These are phyloP conservation scores for Prunus armeniaca DNA, from an alignment of 306 rosid species.

Conservation along the genomic window DNA sequence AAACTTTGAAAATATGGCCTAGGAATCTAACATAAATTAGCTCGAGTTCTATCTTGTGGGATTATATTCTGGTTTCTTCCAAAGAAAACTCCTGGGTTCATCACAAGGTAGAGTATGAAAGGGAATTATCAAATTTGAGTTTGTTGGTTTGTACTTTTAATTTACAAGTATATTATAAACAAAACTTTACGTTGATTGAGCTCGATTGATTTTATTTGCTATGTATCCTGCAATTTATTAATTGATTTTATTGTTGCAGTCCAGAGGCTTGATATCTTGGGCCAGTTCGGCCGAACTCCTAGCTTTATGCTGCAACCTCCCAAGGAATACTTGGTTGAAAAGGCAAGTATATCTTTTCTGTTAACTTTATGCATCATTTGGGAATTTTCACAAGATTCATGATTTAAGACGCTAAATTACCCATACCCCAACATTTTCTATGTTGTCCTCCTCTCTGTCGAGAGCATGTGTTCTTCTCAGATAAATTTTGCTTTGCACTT, in stretches of 20 bases:
- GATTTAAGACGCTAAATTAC: neutral
- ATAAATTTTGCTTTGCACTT: neutral
- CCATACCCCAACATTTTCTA: neutral
- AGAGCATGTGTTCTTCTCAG: neutral
- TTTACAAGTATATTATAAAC: too few relatives aligned
- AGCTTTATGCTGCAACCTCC: conserved; percentile 57
- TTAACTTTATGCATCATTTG: neutral
- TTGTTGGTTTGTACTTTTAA: neutral
- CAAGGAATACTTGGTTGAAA: conserved; percentile 73
- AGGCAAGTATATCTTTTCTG: conserved; percentile 30
- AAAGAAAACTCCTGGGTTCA: neutral
- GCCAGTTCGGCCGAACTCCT: conserved; percentile 43
- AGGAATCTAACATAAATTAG: neutral
- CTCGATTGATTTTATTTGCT: neutral
- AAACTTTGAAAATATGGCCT: neutral
- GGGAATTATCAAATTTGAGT: conserved; percentile 8
- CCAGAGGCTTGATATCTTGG: conserved; percentile 38
- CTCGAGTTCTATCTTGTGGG: neutral
- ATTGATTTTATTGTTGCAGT: conserved; percentile 33
- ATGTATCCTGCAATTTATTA: neutral
- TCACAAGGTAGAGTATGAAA: neutral
- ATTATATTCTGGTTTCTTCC: neutral
- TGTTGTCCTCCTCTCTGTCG: neutral
- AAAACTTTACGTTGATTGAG: neutral
- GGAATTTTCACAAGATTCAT: conserved; percentile 7